These are phyloP conservation scores for Cladosporium cucumerinum DNA, from an alignment of 2,329 filamentous ascomycete species.

Conservation along the genomic window DNA sequence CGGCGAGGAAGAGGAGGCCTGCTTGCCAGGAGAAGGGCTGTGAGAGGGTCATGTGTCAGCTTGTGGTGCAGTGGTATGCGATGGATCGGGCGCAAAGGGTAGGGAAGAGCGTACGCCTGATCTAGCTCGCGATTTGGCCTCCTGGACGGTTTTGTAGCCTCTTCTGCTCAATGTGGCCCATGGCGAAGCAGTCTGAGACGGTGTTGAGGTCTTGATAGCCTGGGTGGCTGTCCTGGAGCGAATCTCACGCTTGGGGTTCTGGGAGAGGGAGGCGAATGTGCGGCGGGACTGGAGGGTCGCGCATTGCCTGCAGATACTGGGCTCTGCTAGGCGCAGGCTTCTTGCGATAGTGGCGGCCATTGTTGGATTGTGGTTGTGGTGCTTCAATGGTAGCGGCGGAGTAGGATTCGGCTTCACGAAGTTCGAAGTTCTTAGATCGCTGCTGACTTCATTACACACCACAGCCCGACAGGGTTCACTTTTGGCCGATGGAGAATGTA, in stretches of 20 bases:
- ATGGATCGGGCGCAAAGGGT: constrained; percentile 12
- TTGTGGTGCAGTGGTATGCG: constrained; percentile 16
- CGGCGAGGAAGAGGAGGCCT: constrained; percentile 76
- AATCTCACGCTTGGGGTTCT: constrained; percentile 26
- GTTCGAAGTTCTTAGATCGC: constrained; percentile 8
- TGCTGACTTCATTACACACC: constrained; percentile 10
- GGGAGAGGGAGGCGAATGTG: constrained; percentile 22
- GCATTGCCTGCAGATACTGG: constrained; percentile 28
- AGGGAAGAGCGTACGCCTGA: constrained; percentile 40
- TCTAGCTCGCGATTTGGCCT: constrained; percentile 44
- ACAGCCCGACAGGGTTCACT: neutral
- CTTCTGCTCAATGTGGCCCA: constrained; percentile 18
- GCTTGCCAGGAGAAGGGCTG: constrained; percentile 94
- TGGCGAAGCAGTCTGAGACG: constrained; percentile 26
- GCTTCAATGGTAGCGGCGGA: constrained; percentile 19
- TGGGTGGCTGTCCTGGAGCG: constrained; percentile 23
- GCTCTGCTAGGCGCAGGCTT: constrained; percentile 21
- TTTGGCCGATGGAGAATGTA: neutral
- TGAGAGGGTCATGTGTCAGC: constrained; percentile 2
- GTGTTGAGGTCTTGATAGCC: constrained; percentile 8
- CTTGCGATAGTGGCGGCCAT: constrained; percentile 16
- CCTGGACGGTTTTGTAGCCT: constrained; percentile 42
- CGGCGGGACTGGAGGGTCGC: constrained; percentile 20
- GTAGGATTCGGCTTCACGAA: neutral
- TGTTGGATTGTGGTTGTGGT: constrained; percentile 11